These are phyloP conservation scores for Debaryomycetaceae sp. DNA, from an alignment of 1,139 yeast genomes.

Conservation along the genomic window DNA sequence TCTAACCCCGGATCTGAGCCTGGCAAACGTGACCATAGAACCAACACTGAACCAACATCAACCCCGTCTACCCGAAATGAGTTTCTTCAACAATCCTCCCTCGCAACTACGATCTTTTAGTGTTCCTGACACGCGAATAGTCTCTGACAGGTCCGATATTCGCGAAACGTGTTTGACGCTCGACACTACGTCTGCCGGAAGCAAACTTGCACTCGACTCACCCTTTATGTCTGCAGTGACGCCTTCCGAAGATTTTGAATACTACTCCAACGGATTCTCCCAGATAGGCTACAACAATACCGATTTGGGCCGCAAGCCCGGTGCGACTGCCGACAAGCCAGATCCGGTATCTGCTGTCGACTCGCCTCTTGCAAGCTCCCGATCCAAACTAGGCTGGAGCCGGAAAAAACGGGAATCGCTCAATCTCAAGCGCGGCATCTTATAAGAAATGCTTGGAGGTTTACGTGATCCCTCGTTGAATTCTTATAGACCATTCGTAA, in stretches of 20 bases:
- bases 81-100: too few species aligned
- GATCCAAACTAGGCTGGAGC: constrained; percentile 25
- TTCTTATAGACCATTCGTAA: too few species aligned
- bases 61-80: constrained; percentile 1
- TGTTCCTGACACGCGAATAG: too few species aligned
- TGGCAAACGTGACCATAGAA: background rate
- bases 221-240: constrained; percentile 36
- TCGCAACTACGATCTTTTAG: too few species aligned
- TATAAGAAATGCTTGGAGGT: constrained; percentile 13
- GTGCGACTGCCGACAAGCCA: constrained; percentile 4
- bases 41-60: background rate
- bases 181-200: constrained; percentile 1
- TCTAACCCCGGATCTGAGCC: background rate
- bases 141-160: constrained; percentile 23
- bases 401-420: constrained; percentile 39
- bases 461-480: too few species aligned
- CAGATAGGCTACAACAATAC: too few species aligned
- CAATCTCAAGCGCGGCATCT: constrained; percentile 38
- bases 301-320: constrained; percentile 6
- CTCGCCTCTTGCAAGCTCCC: constrained; percentile 14
- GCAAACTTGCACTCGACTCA: constrained; percentile 24
- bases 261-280: constrained; percentile 14
- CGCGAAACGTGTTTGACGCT: constrained; percentile 5
- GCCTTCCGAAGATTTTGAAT: constrained; percentile 27
- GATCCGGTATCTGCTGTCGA: constrained; percentile 3